Percentiles rank a stretch among this genome's conserved stretches.
phyloP scores from a whole-genome alignment of 495 filamentous ascomycete genomes.

The Aspergillus biplanus region DNA sequence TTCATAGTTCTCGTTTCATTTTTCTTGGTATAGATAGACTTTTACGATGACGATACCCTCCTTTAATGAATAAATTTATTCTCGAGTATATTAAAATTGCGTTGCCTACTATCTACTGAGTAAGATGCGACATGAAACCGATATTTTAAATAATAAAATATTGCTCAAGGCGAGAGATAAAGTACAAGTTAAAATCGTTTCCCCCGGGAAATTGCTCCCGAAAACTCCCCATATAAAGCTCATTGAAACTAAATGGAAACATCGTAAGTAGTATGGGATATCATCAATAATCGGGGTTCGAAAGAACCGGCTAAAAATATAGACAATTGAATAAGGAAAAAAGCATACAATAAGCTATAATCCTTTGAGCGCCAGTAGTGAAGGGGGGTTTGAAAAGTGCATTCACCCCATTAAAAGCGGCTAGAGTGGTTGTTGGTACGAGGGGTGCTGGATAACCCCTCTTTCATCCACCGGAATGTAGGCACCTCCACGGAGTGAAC shows the following conservation, averaged over 20 bases:
- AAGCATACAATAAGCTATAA: not conserved
- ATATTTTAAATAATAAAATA: no score
- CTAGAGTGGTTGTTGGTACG: conserved; percentile 12
- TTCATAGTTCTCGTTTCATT: conserved; percentile 15
- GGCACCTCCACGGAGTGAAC: conserved; percentile 34
- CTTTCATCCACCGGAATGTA: conserved; percentile 36
- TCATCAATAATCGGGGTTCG: not conserved
- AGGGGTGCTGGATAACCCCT: conserved; percentile 36
- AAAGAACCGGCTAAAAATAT: not conserved
- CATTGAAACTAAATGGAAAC: not conserved
- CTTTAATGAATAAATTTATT: conserved; percentile 16
- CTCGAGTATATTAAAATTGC: no score
- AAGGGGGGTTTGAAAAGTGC: no score
- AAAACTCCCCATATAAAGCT: not conserved
- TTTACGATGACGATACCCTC: conserved; percentile 28
- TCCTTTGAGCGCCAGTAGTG: no score
- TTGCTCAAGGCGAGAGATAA: not conserved
- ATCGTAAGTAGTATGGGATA: not conserved
- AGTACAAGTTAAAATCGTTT: not conserved
- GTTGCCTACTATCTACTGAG: no score
- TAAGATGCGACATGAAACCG: no score
- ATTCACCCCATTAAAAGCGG: no score
- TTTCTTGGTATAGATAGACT: conserved; percentile 19
- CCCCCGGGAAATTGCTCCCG: not conserved
- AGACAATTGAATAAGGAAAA: conserved; percentile 1